Conservation (phyloP, 306 rosid species). For the Lupinus albus region DNA sequence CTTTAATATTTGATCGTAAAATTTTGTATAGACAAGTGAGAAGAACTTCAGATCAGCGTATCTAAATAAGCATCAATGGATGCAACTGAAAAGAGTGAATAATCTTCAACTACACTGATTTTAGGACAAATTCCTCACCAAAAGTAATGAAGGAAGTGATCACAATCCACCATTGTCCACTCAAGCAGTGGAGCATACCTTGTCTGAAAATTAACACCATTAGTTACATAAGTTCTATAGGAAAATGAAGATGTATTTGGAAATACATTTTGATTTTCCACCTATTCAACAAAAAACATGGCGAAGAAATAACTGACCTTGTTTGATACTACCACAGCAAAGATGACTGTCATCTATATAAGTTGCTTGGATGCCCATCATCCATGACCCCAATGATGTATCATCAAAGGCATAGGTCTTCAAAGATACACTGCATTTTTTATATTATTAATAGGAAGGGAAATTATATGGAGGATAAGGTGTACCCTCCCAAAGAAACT, state of each 20-base stretch:
- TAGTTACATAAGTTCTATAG: constrained; percentile 34
- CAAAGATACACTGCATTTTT: constrained; percentile 73
- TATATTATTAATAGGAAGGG: constrained; percentile 1
- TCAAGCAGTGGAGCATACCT: constrained; percentile 84
- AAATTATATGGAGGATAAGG: constrained; percentile 23
- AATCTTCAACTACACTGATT: constrained; percentile 38
- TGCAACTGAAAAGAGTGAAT: constrained; percentile 38
- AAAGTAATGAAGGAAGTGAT: neutral
- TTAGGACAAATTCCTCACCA: neutral
- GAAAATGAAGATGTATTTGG: neutral
- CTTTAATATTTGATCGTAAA: constrained; percentile 10
- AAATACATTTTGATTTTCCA: constrained; percentile 16
- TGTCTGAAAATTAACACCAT: constrained; percentile 60
- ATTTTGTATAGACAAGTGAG: constrained; percentile 33
- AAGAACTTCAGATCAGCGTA: constrained; percentile 22
- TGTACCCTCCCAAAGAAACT: constrained; percentile 14
- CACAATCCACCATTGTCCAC: neutral
- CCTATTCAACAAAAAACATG: constrained; percentile 19
- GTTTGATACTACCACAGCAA: constrained; percentile 83
- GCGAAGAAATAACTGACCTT: constrained; percentile 54
- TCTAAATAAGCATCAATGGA: constrained; percentile 25
- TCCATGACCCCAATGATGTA: constrained; percentile 92
- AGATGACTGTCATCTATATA: constrained; percentile 91
- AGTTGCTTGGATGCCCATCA: constrained; percentile 92
- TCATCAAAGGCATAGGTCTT: constrained; percentile 91